Evolutionary conservation across 2,329 filamentous ascomycete species (phyloP), one percentile per base, ranked within the genome.

Genomic region (Orbilia brochopaga): DNA sequence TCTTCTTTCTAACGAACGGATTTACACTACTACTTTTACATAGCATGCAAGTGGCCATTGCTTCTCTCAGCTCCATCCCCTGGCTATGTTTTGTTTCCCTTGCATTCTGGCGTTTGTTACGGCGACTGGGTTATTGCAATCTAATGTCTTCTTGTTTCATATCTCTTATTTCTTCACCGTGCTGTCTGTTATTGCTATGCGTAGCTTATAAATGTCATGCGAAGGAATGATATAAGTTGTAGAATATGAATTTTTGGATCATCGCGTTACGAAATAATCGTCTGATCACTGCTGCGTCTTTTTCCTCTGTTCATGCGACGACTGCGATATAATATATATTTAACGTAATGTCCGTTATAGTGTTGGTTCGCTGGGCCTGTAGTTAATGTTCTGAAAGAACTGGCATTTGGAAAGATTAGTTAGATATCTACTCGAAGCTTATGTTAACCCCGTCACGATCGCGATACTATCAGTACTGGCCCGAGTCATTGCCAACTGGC

Each of bases 71-170:
- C 13, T 17, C 46, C 17, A 46, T 35, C 24, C 30, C 53, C 21
- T 37, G 48, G 11, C 35, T 35, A 11, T 13, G 24, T 53, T 11
- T 30, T 42, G 30, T 51, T 56, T 24, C 23, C 42, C 17, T 64
- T 32, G 67, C 60, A 70, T 70, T n/a, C 23, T 35, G 67, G 67
- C 67, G 67, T 72, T 72, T 44, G 27, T 17, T 62, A 57, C 24
- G 60, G 67, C 57, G 54, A 55, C 32, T 61, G 27, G 27, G 27
- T 32, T 32, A 32, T 32, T 32, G 27, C 27, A 32, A 32, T 32
- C 27, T 32, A 32, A 15, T 61, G 50, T 57, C 52, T 56, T 42
- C 53, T 19, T 32, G 27, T n/a, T 61, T 53, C 19, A 30, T 27
- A 42, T n/a, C 15, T 44, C 40, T 56, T 50, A 19, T 3, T 1